A percentile compares a stretch with the other conserved stretches of the same genome.
These are phyloP conservation scores for Penicillium riverlandense DNA, from an alignment of 495 filamentous ascomycete species.

Conservation along the genomic window DNA sequence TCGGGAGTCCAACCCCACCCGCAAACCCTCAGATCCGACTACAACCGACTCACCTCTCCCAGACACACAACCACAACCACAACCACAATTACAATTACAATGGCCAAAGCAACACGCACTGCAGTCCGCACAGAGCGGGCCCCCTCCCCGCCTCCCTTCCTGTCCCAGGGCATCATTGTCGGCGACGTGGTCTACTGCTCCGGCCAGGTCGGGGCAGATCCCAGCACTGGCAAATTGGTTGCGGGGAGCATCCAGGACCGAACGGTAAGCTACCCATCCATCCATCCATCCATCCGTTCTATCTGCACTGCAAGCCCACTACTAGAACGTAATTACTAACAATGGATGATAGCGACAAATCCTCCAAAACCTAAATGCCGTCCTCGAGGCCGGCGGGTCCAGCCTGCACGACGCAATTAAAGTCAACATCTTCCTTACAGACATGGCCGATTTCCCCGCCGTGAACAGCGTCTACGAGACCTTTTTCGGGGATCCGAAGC, in stretches of 20 bases:
- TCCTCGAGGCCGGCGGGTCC: slow-evolving; percentile 58
- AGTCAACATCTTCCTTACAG: slow-evolving; percentile 61
- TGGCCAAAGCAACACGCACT: slow-evolving; percentile 12
- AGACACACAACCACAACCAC: too few species aligned
- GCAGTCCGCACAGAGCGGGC: slow-evolving; percentile 27
- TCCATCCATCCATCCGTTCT: too few species aligned
- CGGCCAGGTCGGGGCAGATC: slow-evolving; percentile 43
- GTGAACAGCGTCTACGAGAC: slow-evolving; percentile 55
- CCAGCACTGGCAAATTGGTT: slow-evolving; percentile 39
- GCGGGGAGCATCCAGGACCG: slow-evolving; percentile 48
- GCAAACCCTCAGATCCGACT: too few species aligned
- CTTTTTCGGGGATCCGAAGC: slow-evolving; percentile 49
- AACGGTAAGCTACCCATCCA: slow-evolving; percentile 29
- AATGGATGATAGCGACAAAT: slow-evolving; percentile 28
- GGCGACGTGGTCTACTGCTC: slow-evolving; percentile 39
- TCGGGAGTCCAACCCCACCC: too few species aligned
- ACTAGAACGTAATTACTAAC: not conserved
- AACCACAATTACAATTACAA: not conserved
- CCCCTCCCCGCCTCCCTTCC: slow-evolving; percentile 33
- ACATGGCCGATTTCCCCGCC: slow-evolving; percentile 60
- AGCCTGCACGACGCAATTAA: slow-evolving; percentile 58
- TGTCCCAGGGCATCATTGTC: slow-evolving; percentile 37
- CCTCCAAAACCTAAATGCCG: slow-evolving; percentile 55
- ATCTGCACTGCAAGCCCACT: too few species aligned
- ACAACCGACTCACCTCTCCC: too few species aligned